Evolutionary conservation across 2,329 filamentous ascomycete species (phyloP).

Genomic region (Exophiala dermatitidis): DNA sequence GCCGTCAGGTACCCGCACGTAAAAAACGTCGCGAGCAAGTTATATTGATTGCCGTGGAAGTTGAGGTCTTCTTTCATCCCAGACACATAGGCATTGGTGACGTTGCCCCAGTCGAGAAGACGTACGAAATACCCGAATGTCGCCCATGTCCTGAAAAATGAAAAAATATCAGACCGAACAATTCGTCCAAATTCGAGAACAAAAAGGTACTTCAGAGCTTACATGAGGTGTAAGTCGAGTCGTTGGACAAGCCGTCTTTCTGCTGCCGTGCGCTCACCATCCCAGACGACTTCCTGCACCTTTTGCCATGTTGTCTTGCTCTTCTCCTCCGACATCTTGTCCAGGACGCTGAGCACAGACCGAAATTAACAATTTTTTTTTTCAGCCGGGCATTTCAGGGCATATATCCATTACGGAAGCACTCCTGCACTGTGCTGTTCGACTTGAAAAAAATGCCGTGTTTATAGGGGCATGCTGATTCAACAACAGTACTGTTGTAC

Average conservation of each 20-base stretch:
- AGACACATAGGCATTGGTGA: constrained; percentile 34
- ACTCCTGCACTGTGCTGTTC: too few relatives aligned
- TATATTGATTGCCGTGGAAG: constrained; percentile 31
- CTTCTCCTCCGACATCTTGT: neutral
- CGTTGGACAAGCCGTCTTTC: constrained; percentile 35
- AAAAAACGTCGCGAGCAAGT: constrained; percentile 26
- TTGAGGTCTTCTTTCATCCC: constrained; percentile 33
- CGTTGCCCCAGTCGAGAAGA: constrained; percentile 10
- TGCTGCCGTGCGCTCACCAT: constrained; percentile 22
- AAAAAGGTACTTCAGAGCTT: neutral
- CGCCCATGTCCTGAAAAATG: constrained; percentile 31
- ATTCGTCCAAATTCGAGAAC: neutral
- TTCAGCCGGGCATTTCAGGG: too few relatives aligned
- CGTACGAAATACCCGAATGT: constrained; percentile 35
- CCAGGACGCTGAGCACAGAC: too few relatives aligned
- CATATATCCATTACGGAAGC: neutral
- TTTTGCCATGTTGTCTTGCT: neutral
- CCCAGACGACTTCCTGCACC: constrained; percentile 6
- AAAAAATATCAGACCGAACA: neutral
- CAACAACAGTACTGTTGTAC: too few relatives aligned
- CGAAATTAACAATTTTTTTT: too few relatives aligned
- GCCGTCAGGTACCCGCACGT: constrained; percentile 15
- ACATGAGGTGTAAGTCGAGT: constrained; percentile 35
- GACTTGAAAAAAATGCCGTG: too few relatives aligned
- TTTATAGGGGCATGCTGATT: too few relatives aligned